Conservation (phyloP, 2,329 filamentous ascomycete genomes). For the Orbilia quercus region DNA sequence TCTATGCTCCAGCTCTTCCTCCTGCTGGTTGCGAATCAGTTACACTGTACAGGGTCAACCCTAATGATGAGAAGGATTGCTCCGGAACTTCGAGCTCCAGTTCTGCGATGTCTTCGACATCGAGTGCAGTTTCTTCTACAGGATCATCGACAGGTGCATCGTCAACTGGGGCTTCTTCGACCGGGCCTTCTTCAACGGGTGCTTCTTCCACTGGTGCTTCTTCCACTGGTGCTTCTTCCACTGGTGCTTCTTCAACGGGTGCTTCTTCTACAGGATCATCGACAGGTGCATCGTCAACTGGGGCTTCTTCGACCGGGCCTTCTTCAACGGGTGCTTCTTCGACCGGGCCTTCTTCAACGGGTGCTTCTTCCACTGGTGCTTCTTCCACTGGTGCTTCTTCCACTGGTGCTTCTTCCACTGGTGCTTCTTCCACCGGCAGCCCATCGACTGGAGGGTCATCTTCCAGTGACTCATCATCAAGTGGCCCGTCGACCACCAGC, state of each 20-base stretch:
- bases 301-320: not conserved
- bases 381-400: slow-evolving; percentile 2
- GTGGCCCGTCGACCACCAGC: not conserved
- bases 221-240: slow-evolving; percentile 1
- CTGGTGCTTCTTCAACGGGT: slow-evolving; percentile 1
- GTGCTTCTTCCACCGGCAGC: slow-evolving; percentile 4
- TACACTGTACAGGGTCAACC: slow-evolving; percentile 22
- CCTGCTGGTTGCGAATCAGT: slow-evolving; percentile 22
- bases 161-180: not conserved
- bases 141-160: too few relatives aligned
- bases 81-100: slow-evolving; percentile 21
- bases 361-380: slow-evolving; percentile 7
- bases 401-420: not conserved
- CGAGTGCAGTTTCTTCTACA: not conserved
- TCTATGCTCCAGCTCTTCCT: slow-evolving; percentile 13
- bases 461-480: slow-evolving; percentile 5
- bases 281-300: not conserved
- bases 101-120: slow-evolving; percentile 21
- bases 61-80: slow-evolving; percentile 20
- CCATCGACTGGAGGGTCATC: slow-evolving; percentile 5
- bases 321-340: slow-evolving; percentile 9
- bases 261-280: not conserved
- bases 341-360: not conserved
- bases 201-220: too few relatives aligned
- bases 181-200: slow-evolving; percentile 9